Base-by-base conservation (phyloP, 805 yeast genomes). In the Candida rishiriensis region DNA sequence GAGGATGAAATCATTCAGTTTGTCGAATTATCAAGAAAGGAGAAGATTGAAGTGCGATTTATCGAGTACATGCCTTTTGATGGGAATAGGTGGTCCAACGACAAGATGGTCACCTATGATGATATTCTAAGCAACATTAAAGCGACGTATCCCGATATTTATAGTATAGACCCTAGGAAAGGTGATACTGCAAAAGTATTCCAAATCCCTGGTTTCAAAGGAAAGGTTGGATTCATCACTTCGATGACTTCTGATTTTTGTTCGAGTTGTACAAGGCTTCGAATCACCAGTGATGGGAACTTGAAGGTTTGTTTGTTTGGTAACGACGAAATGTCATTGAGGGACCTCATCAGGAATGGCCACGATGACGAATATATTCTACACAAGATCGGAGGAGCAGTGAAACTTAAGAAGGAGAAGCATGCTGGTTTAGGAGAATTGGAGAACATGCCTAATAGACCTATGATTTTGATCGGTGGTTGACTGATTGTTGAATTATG, bases 11-110 rank as follows among this genome's bases (percentile, higher is more conserved):
- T 76, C 2, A 46, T 67, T 15, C 69, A 73, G 48, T 76, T 76
- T 57, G 75, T 73, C 1, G 66, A 65, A 32, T 43, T 76, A 45
- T 65, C 76, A 10, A 53, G 58, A 42, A 57, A 63, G 32, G 52
- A 59, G 34, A 69, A 71, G 4, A 47, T 76, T 7, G 79, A 76
- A 48, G 70, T 76, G 17, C 60, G 81, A 43, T 76, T 76, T 52
- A 76, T 76, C 35, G 82, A 76, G 51, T 76, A 75, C 56, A 76
- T 76, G 82, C 82, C 82, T 4, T 76, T 76, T 53, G 75, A 66
- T 46, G 82, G 82, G 2, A 76, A 76, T 56, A 71, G 70, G 49
- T 76, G 81, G 81, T 63, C 71, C 13, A 52, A 61, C 33, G 49
- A 56, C 8, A 76, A 76, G 50, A 64, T 76, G 67, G 65, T 75